Evolutionary conservation across 148 eudicot species (phyloP).

Genomic region (Rheum nobile): DNA sequence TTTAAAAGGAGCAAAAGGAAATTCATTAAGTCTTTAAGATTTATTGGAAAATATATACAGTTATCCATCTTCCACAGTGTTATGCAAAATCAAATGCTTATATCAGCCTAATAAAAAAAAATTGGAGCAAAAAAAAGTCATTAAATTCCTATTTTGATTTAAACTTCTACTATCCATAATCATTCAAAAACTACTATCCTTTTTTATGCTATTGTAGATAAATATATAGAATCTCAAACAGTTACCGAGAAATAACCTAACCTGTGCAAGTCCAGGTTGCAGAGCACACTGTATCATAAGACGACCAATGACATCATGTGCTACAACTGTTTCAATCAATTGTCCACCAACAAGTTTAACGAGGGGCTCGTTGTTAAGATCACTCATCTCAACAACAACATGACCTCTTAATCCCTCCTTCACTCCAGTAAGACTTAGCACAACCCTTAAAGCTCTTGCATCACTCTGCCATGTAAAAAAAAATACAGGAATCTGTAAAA

Average conservation of each 20-base stretch:
- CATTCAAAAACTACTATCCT: background rate
- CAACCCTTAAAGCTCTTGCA: constrained; percentile 95
- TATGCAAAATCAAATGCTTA: background rate
- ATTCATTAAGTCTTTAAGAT: background rate
- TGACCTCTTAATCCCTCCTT: constrained; percentile 87
- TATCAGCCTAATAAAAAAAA: background rate
- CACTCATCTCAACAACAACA: constrained; percentile 94
- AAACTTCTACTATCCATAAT: background rate
- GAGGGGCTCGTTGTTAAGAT: constrained; percentile 91
- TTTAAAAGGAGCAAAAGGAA: background rate
- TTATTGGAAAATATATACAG: background rate
- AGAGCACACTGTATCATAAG: constrained; percentile 97
- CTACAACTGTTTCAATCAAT: constrained; percentile 84
- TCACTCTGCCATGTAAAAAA: constrained; percentile 51
- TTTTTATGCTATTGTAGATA: background rate
- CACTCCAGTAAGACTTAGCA: constrained; percentile 91
- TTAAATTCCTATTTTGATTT: background rate
- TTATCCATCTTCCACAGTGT: background rate
- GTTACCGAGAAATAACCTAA: constrained; percentile 11
- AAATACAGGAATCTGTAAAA: background rate
- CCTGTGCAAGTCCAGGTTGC: constrained; percentile 99
- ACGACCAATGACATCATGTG: constrained; percentile 95
- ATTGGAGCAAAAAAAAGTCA: background rate
- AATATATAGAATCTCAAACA: background rate
- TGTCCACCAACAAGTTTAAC: constrained; percentile 98